These are phyloP conservation scores for Vaccinium corymbosum DNA, from an alignment of 148 eudicot genomes.

Conservation along the genomic window DNA sequence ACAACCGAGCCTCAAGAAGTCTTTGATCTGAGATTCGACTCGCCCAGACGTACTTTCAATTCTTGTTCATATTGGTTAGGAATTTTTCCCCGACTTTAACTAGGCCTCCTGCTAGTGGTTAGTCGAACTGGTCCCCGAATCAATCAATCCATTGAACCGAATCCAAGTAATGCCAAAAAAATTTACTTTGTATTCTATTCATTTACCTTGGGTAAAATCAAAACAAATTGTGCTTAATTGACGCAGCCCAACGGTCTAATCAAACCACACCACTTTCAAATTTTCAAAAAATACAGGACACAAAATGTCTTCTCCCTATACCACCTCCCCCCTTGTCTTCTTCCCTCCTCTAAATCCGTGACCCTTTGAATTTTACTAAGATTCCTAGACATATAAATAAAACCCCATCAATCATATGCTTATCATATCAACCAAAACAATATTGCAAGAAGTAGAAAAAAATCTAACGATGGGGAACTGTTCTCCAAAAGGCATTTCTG, in stretches of 20 bases:
- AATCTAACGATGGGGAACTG: slow-evolving; percentile 56
- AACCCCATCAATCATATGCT: background rate
- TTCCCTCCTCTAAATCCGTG: slow-evolving; percentile 3
- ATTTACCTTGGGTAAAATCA: slow-evolving; percentile 11
- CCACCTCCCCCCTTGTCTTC: slow-evolving; percentile 18
- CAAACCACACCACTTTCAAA: slow-evolving; percentile 11
- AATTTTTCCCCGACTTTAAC: too few species aligned
- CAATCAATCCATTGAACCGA: background rate
- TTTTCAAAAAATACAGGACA: slow-evolving; percentile 15
- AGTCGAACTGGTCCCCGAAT: background rate
- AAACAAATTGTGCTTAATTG: background rate
- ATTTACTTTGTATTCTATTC: background rate
- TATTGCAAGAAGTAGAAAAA: background rate
- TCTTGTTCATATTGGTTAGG: too few species aligned
- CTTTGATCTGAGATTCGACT: too few species aligned
- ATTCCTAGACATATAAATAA: background rate
- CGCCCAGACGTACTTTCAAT: too few species aligned
- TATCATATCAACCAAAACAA: background rate
- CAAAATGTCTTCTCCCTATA: background rate
- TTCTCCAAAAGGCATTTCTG: slow-evolving; percentile 32
- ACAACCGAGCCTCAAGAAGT: too few species aligned
- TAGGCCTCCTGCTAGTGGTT: background rate
- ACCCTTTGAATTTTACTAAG: slow-evolving; percentile 2
- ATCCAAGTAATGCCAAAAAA: background rate
- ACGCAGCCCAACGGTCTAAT: slow-evolving; percentile 31